A percentile compares a stretch with the other conserved stretches of the same genome.
These are phyloP conservation scores for Ascochyta clinopodiicola DNA, from an alignment of 2,329 filamentous ascomycete species.

Conservation along the genomic window DNA sequence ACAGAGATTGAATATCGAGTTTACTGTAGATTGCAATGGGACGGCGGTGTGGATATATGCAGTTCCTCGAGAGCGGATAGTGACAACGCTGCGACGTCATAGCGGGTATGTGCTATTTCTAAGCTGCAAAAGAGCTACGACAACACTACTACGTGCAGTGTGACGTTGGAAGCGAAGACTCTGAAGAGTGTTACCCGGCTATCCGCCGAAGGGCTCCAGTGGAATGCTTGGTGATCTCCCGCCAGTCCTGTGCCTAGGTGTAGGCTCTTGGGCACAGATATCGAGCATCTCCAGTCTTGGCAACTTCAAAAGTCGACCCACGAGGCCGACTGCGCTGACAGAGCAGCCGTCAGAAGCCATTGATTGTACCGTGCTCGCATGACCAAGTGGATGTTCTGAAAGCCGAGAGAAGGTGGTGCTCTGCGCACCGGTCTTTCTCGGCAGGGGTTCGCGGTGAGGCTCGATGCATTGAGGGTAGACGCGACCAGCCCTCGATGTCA, in stretches of 20 bases:
- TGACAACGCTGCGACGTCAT: slow-evolving; percentile 42
- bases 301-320: neutral
- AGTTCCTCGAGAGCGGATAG: slow-evolving; percentile 7
- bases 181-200: slow-evolving; percentile 4
- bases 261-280: neutral
- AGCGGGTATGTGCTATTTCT: slow-evolving; percentile 32
- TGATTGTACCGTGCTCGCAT: neutral
- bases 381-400: neutral
- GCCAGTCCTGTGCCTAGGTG: neutral
- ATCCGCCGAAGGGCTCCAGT: slow-evolving; percentile 3
- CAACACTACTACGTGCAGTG: slow-evolving; percentile 1
- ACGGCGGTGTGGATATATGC: slow-evolving; percentile 4
- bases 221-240: slow-evolving; percentile 8
- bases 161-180: slow-evolving; percentile 13
- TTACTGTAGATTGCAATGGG: neutral
- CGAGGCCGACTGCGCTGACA: neutral
- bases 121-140: slow-evolving; percentile 8
- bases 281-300: slow-evolving; percentile 7
- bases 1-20: neutral
- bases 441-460: neutral
- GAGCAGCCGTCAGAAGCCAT: neutral
- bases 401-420: neutral
- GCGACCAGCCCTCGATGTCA: neutral
- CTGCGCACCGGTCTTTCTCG: neutral
- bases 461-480: neutral